A percentile compares a stretch with the other conserved stretches of the same genome.
Conservation (phyloP, 495 filamentous ascomycete species). For the Hyphodiscus hymeniophilus region DNA sequence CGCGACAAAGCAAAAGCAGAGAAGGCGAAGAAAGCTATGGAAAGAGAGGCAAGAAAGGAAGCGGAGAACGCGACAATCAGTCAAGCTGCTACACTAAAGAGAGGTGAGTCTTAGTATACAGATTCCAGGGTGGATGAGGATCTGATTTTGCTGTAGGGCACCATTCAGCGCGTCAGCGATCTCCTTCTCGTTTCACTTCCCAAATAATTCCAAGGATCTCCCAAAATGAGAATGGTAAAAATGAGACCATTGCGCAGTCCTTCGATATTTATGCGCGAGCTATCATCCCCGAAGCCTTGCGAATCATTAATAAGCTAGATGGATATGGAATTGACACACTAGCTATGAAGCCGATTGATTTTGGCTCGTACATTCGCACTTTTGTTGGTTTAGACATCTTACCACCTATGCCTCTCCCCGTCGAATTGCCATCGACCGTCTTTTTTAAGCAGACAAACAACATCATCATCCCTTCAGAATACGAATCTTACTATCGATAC, state of each 20-base stretch:
- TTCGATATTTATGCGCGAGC: constrained; percentile 30
- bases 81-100: no score
- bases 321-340: constrained; percentile 14
- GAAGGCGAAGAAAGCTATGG: no score
- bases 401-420: constrained; percentile 1
- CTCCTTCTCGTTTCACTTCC: no score
- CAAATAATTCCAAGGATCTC: no score
- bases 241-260: neutral
- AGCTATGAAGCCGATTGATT: constrained; percentile 7
- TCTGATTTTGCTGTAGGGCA: no score
- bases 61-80: no score
- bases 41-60: no score
- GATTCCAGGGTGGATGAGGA: no score
- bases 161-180: no score
- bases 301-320: constrained; percentile 21
- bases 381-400: constrained; percentile 7
- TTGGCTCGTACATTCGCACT: neutral
- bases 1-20: no score
- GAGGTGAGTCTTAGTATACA: no score
- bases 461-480: constrained; percentile 1
- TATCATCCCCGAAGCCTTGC: constrained; percentile 26
- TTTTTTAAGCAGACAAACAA: neutral
- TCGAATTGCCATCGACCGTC: neutral
- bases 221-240: no score
- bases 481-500: constrained; percentile 17